Evolutionary conservation across 345 rosid genomes (phyloP), one percentile per base, ranked within the genome.

Genomic region (Camelina neglecta): DNA sequence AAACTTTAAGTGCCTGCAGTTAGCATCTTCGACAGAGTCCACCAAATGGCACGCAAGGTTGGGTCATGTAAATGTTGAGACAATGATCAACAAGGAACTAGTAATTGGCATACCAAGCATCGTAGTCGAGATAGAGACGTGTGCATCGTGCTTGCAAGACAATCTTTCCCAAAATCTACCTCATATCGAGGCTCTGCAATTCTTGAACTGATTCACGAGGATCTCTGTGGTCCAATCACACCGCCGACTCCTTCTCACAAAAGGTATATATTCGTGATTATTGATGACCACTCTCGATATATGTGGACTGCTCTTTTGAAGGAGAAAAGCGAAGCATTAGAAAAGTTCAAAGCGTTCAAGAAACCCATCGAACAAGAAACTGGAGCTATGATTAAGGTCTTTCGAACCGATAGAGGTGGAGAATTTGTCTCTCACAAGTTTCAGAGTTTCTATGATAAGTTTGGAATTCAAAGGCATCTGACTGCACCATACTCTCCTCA

Each of bases 1-100:
- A 2, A 6, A 0, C 1, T 0, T 6, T 0, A 49, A 8, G 0
- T 49, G 54, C 0, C 1, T 49, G 2, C 54, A 18, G 0, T 0
- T 12, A 4, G 1, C 0, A 1, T 7, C 10, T 2, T 2, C 4
- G 0, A 49, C 4, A 3, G 24, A 49, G 8, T 16, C 54, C 3
- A 6, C 11, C 0, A 16, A 16, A 2, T 16, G 11, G 54, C 54
- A 49, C 7, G 23, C 54, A 2, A 7, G 54, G 8, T 3, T 49
- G 0, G 24, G 54, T 0, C 54, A 49, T 7, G 9, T 18, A 2
- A 8, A 11, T 0, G 0, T 2, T 2, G 23, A 16, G 1, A 18
- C 24, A 5, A 49, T 45, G 49, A 12, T 45, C 3, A 15, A 45
- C 2, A 45, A 15, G 6, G 1, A 7, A 0, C 4, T 49, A 3